phyloP scores from a whole-genome alignment of 2,329 filamentous ascomycete genomes.

The Chaetomium globosum region DNA sequence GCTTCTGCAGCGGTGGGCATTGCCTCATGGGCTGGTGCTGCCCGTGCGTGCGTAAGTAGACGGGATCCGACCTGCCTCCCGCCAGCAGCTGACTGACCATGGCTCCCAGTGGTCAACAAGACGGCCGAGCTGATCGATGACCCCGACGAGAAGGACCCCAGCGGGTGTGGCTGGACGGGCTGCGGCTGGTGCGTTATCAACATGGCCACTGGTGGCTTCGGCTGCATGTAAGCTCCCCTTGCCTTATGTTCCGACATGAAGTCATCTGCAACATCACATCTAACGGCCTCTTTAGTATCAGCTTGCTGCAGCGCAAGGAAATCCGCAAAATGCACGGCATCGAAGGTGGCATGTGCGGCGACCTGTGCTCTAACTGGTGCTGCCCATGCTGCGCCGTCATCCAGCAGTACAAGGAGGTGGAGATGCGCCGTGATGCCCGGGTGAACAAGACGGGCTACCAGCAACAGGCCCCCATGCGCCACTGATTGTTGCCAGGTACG shows the following conservation, averaged over 20 bases:
- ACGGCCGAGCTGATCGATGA: slow-evolving; percentile 41
- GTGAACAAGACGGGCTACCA: slow-evolving; percentile 25
- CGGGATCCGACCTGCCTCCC: not conserved
- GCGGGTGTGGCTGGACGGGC: slow-evolving; percentile 34
- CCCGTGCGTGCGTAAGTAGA: slow-evolving; percentile 40
- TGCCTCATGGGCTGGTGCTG: slow-evolving; percentile 40
- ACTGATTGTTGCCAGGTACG: not conserved
- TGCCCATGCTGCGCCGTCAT: slow-evolving; percentile 52
- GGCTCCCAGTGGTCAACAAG: slow-evolving; percentile 38
- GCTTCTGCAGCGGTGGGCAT: slow-evolving; percentile 36
- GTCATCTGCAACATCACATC: not conserved
- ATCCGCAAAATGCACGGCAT: slow-evolving; percentile 51
- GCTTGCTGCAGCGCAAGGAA: slow-evolving; percentile 48
- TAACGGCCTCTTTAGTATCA: slow-evolving; percentile 26
- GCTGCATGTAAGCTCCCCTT: slow-evolving; percentile 34
- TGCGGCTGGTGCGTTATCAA: slow-evolving; percentile 32
- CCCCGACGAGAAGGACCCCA: slow-evolving; percentile 39
- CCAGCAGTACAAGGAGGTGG: slow-evolving; percentile 46
- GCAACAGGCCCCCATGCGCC: slow-evolving; percentile 21
- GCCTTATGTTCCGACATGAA: too few relatives aligned
- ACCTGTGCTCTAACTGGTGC: slow-evolving; percentile 50
- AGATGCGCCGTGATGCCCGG: slow-evolving; percentile 23
- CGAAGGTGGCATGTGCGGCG: slow-evolving; percentile 46
- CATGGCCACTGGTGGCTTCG: slow-evolving; percentile 36
- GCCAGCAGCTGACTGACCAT: not conserved